Percentiles rank a stretch among this genome's conserved stretches.
Evolutionary conservation across 495 filamentous ascomycete species (phyloP).

Genomic region (Penicillium nucicola): DNA sequence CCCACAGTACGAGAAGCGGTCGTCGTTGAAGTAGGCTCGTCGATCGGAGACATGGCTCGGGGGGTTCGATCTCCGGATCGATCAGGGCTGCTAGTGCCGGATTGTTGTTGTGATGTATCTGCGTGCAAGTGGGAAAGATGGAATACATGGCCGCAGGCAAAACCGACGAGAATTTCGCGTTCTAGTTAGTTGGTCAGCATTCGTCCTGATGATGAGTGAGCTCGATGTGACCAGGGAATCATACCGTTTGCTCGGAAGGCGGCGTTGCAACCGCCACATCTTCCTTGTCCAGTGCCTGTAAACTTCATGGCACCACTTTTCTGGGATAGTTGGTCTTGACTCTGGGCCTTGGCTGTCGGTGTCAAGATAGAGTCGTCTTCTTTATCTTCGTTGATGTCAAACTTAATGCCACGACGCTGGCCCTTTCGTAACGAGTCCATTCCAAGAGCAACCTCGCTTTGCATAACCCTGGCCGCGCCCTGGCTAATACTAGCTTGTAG

Average conservation of each 20-base stretch:
- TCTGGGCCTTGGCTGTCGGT: conserved; percentile 36
- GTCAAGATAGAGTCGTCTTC: conserved; percentile 25
- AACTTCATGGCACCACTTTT: conserved; percentile 19
- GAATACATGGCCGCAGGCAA: conserved; percentile 89
- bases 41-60: conserved; percentile 23
- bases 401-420: conserved; percentile 80
- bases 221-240: conserved; percentile 1
- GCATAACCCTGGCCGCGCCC: conserved; percentile 81
- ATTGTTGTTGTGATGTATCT: conserved; percentile 31
- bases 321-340: conserved; percentile 10
- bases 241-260: conserved; percentile 53
- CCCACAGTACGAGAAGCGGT: conserved; percentile 62
- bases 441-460: conserved; percentile 79
- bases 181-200: conserved; percentile 38
- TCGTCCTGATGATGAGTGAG: neutral
- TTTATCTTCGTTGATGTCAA: conserved; percentile 61
- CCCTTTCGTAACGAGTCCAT: conserved; percentile 76
- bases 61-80: conserved; percentile 27
- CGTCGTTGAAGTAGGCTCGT: conserved; percentile 20
- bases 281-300: conserved; percentile 25
- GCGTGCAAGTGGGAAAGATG: conserved; percentile 75
- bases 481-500: conserved; percentile 87
- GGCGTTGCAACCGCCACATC: conserved; percentile 60
- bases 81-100: conserved; percentile 10
- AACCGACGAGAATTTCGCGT: conserved; percentile 78